phyloP scores from a whole-genome alignment of 306 rosid species.

The Malus asiatica region DNA sequence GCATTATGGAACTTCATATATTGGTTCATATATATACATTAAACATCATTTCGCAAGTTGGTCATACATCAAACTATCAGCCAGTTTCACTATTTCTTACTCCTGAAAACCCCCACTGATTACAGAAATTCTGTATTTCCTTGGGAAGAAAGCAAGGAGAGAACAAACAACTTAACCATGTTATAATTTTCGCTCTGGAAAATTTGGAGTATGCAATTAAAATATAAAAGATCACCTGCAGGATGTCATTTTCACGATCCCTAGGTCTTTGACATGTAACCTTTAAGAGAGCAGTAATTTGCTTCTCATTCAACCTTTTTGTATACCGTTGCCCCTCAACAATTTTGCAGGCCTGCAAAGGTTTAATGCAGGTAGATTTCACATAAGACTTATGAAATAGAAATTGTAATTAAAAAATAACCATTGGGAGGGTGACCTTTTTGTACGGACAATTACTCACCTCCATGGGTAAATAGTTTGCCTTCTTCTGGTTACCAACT shows the following conservation, averaged over 20 bases:
- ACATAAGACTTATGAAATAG: neutral
- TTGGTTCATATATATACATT: too few relatives aligned
- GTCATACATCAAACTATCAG: neutral
- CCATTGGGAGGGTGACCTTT: neutral
- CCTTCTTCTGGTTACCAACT: slow-evolving; percentile 98
- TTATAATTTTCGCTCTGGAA: neutral
- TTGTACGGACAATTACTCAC: slow-evolving; percentile 28
- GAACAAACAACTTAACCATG: neutral
- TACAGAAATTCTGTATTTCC: neutral
- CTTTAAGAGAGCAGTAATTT: slow-evolving; percentile 81
- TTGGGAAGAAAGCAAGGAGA: neutral
- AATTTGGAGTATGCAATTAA: neutral
- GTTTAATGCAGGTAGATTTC: neutral
- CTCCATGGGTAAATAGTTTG: slow-evolving; percentile 98
- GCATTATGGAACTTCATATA: neutral
- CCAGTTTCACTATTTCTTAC: neutral
- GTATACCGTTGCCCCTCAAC: slow-evolving; percentile 96
- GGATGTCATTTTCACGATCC: slow-evolving; percentile 87
- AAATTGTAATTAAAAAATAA: neutral
- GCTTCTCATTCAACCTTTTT: slow-evolving; percentile 88
- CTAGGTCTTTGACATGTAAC: slow-evolving; percentile 98
- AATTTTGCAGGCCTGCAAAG: slow-evolving; percentile 90
- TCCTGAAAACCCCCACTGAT: neutral
- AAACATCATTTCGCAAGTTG: neutral
- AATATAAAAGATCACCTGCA: slow-evolving; percentile 42